phyloP scores from a whole-genome alignment of 2,329 filamentous ascomycete species.

The Xylariaceae sp. region DNA sequence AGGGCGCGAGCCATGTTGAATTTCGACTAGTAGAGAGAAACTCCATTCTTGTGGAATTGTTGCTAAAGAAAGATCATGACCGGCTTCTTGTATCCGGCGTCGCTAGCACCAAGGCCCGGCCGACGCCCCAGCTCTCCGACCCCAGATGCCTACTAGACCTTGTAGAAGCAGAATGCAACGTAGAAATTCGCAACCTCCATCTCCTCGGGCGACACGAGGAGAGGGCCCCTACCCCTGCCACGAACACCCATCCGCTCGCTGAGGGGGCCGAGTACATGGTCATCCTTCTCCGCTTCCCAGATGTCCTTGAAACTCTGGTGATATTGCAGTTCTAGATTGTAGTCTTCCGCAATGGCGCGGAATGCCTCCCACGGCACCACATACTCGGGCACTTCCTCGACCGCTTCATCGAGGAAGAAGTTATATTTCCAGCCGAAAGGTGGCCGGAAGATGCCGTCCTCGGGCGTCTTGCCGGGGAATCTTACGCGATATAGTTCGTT shows the following conservation, averaged over 20 bases:
- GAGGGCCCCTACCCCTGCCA: slow-evolving; percentile 57
- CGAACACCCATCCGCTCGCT: slow-evolving; percentile 96
- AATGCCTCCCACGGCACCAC: slow-evolving; percentile 98
- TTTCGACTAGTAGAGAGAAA: too few species aligned
- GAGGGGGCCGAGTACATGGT: slow-evolving; percentile 71
- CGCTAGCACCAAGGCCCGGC: too few species aligned
- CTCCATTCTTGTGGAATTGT: too few species aligned
- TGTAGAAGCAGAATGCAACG: slow-evolving; percentile 94
- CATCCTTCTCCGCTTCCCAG: slow-evolving; percentile 86
- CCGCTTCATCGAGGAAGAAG: slow-evolving; percentile 92
- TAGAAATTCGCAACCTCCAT: slow-evolving; percentile 92
- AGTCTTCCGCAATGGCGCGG: slow-evolving; percentile 90
- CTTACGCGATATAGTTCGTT: slow-evolving; percentile 89
- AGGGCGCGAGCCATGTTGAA: too few species aligned
- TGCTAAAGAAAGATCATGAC: too few species aligned
- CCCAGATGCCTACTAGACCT: too few species aligned
- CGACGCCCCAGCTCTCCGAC: too few species aligned
- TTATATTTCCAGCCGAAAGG: slow-evolving; percentile 98
- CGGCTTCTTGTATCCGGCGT: too few species aligned
- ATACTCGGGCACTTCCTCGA: slow-evolving; percentile 94
- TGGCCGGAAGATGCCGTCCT: slow-evolving; percentile 86
- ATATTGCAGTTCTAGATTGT: slow-evolving; percentile 92
- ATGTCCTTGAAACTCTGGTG: slow-evolving; percentile 86
- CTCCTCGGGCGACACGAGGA: slow-evolving; percentile 77
- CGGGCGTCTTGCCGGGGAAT: slow-evolving; percentile 76